Conservation (phyloP, 495 filamentous ascomycete genomes). For the Penicillium taxi region DNA sequence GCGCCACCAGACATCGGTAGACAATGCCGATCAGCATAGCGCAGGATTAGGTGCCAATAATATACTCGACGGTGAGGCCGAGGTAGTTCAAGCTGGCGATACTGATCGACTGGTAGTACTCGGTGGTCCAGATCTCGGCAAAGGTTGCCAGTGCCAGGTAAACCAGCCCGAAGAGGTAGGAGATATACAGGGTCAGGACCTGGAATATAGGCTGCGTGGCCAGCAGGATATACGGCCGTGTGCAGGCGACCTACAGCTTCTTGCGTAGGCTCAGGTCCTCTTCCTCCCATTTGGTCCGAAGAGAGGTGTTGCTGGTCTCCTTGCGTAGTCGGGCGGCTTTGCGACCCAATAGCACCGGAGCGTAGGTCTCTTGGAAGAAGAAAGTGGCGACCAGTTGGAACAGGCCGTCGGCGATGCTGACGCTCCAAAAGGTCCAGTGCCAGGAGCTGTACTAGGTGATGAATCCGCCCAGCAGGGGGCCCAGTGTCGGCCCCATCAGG, state of each 20-base stretch:
- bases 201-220: constrained; percentile 53
- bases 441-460: not conserved
- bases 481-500: not conserved
- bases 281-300: constrained; percentile 56
- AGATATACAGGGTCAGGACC: constrained; percentile 52
- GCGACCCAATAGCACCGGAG: constrained; percentile 34
- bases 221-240: constrained; percentile 48
- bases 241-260: constrained; percentile 32
- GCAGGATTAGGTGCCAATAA: constrained; percentile 53
- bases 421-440: not conserved
- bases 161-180: constrained; percentile 62
- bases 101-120: constrained; percentile 40
- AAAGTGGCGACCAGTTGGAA: not conserved
- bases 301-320: constrained; percentile 49
- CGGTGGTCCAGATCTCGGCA: constrained; percentile 50
- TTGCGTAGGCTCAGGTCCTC: constrained; percentile 20
- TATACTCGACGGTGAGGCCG: constrained; percentile 57
- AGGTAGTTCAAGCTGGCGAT: constrained; percentile 64
- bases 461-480: not conserved
- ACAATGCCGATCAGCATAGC: constrained; percentile 56
- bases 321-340: constrained; percentile 51
- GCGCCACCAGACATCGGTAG: constrained; percentile 52
- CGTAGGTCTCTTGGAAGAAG: not conserved
- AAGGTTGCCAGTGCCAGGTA: constrained; percentile 66
- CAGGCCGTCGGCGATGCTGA: not conserved